A percentile compares a stretch with the other conserved stretches of the same genome.
phyloP scores from a whole-genome alignment of 129 eudicot genomes.

The Flaveria brownii region DNA sequence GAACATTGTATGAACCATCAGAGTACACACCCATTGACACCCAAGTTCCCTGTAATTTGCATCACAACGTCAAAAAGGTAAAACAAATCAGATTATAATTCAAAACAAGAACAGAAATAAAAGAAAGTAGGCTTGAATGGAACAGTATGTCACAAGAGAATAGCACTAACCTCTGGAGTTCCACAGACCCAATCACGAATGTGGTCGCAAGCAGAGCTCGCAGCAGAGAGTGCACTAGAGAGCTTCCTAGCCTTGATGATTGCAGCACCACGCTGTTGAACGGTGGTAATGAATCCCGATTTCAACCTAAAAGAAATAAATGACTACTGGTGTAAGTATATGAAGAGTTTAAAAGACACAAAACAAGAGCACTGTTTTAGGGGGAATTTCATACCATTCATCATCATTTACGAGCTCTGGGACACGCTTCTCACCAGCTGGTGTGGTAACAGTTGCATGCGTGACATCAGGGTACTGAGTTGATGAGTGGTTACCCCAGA shows the following conservation, averaged over 20 bases:
- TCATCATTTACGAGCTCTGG: slow-evolving; percentile 81
- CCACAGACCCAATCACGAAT: slow-evolving; percentile 99
- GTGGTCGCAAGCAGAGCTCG: slow-evolving; percentile 99
- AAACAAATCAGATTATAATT: slow-evolving; percentile 2
- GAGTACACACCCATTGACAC: slow-evolving; percentile 99
- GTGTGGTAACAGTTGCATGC: slow-evolving; percentile 82
- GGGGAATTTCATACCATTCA: slow-evolving; percentile 58
- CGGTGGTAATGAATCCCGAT: slow-evolving; percentile 81
- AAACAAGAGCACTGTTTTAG: not conserved
- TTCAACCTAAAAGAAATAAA: slow-evolving; percentile 63
- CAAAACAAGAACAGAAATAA: not conserved
- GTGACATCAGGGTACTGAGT: slow-evolving; percentile 99
- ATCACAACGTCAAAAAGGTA: slow-evolving; percentile 4
- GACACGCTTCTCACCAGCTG: slow-evolving; percentile 76
- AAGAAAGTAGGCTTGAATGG: not conserved
- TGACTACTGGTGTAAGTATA: not conserved
- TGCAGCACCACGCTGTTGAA: slow-evolving; percentile 99
- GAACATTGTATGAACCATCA: slow-evolving; percentile 97
- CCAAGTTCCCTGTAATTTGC: slow-evolving; percentile 73
- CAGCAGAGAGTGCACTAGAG: slow-evolving; percentile 98
- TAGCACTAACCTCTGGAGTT: slow-evolving; percentile 80
- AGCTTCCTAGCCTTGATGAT: slow-evolving; percentile 99
- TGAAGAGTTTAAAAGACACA: not conserved
- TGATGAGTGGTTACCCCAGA: slow-evolving; percentile 99
- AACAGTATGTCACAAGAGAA: not conserved